phyloP scores from a whole-genome alignment of 306 rosid species.

The Coriaria nepalensis region DNA sequence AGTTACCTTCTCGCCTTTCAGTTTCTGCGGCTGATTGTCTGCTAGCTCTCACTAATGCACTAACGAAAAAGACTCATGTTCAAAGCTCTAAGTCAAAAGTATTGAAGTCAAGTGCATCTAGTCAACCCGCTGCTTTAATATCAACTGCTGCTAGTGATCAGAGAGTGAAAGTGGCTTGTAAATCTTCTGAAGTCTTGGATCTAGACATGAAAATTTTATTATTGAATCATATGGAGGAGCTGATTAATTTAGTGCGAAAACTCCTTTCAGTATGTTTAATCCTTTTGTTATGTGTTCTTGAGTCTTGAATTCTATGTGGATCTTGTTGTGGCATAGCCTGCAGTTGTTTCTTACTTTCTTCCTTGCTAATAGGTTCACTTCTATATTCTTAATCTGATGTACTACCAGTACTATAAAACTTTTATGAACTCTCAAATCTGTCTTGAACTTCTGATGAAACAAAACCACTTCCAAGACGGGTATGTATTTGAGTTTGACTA shows the following conservation, averaged over 20 bases:
- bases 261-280: slow-evolving; percentile 69
- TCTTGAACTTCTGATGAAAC: too few species aligned
- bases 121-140: slow-evolving; percentile 22
- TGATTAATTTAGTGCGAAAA: slow-evolving; percentile 41
- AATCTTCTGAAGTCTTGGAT: slow-evolving; percentile 24
- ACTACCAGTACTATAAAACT: too few species aligned
- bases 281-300: slow-evolving; percentile 1
- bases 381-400: too few species aligned
- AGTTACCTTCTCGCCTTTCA: slow-evolving; percentile 84
- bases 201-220: slow-evolving; percentile 36
- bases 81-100: slow-evolving; percentile 25
- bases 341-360: too few species aligned
- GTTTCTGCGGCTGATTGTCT: slow-evolving; percentile 82
- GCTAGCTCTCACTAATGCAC: slow-evolving; percentile 48
- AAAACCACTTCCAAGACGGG: too few species aligned
- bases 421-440: too few species aligned
- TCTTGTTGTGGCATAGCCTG: too few species aligned
- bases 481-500: too few species aligned
- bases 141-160: slow-evolving; percentile 22
- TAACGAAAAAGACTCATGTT: slow-evolving; percentile 30
- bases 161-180: slow-evolving; percentile 29
- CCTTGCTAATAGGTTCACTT: too few species aligned
- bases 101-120: slow-evolving; percentile 24
- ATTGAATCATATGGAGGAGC: slow-evolving; percentile 59
- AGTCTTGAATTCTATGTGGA: not conserved